Base-by-base conservation (phyloP, 768 basidiomycete species). In the Mycena sanguinolenta region DNA sequence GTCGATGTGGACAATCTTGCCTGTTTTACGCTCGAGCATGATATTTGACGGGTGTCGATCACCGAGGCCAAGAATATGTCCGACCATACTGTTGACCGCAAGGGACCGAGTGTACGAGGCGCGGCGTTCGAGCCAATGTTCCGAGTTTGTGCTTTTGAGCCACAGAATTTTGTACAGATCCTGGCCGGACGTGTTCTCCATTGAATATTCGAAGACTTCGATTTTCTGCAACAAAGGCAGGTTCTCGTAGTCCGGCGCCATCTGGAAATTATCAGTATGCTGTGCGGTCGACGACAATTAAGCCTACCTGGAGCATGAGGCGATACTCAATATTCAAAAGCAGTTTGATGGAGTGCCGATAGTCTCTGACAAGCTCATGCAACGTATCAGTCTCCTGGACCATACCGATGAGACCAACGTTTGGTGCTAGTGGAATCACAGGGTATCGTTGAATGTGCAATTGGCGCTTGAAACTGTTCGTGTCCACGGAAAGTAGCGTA, bases 171-270 rank as follows among this genome's bases (percentile, higher is more conserved):
- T 87, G 81, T 99, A 99, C 17, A 99, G 84, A 79, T 99, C 98
- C 80, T 99, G 98, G 0, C 98, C 98, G 0, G 96, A 98, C 3
- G 98, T 99, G 76, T 99, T 98, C 81, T 99, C 97, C 58, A 99
- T 86, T 13, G 98, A 96, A 74, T 99, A 98, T 80, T 99, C 96
- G 82, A 99, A 99, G 4, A 99, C 98, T 77, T 99, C 98, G 52
- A 99, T 95, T 84, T 99, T 99, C 78, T 99, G 97, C 63, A 99
- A 87, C 6, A 98, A 84, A 28, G 93, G 95, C 23, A 99, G 85
- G 76, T 92, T 95, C 80, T 99, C 97, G 80, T 99, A 99, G 77
- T 99, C 97, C 5, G 98, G 97, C 5, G 98, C 98, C 97, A 98
- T 99, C 96, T 98, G 38, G 8, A 39, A 23, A 70, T 57, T 46